Base-by-base conservation (phyloP, 768 basidiomycete species). In the Sarcomyxa edulis region DNA sequence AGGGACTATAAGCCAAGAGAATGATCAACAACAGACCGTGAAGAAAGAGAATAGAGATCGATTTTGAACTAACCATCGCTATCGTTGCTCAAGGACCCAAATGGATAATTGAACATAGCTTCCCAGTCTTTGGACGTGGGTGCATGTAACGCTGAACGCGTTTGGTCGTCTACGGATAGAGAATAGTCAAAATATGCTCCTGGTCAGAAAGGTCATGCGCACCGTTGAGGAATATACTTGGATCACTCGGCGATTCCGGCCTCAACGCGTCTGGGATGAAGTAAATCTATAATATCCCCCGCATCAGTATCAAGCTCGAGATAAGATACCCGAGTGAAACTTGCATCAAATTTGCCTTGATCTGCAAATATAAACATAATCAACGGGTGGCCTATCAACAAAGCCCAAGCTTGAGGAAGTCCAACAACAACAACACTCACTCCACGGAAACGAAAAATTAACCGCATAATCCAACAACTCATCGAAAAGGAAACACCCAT, bases 391-490 rank as follows among this genome's bases (percentile, higher is more conserved):
- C 14, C 12, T 15, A 19, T 8, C 11, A 11, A 35, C 12, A 7
- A n/a, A n/a, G n/a, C n/a, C n/a, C n/a, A n/a, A n/a, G n/a, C n/a
- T n/a, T n/a, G n/a, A n/a, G n/a, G 28, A 30, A 16, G 9, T n/a
- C n/a, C n/a, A n/a, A n/a, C n/a, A n/a, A n/a, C n/a, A 3, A 23
- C 16, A 30, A 7, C 11, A 44, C 53, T 39, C 21, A 55, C 70
- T 69, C 70, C 69, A 75, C 2, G 84, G 84, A 50, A 68, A 76
- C 1, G 83, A 81, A 50, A 68, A 84, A 51, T 87, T 88, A 41
- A 76, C 34, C 10, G 83, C 80, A 47, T 85, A 85, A 55, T 86
- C 84, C 21, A 82, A 48, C 56, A 80, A 71, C 61, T 80, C 75
- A 41, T 78, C 72, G 33, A 74, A 68, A 7, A 85, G 52, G 37